These are phyloP conservation scores for Aspergillus sclerotiicarbonarius DNA, from an alignment of 495 filamentous ascomycete species.

Conservation along the genomic window DNA sequence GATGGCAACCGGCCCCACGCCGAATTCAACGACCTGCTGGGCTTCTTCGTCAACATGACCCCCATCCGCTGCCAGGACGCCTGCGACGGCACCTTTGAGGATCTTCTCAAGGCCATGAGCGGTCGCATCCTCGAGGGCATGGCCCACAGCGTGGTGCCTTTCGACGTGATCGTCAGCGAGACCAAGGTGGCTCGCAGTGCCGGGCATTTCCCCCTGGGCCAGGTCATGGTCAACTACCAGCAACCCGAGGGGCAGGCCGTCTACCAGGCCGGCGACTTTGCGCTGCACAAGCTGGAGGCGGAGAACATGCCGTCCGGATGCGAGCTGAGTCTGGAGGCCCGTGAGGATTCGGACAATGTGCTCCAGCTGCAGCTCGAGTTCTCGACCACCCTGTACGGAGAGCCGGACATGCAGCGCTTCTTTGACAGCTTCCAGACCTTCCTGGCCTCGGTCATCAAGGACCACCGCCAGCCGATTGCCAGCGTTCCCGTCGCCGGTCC, in stretches of 20 bases:
- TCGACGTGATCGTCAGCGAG: not conserved
- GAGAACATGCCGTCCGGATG: not conserved
- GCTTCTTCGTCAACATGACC: not conserved
- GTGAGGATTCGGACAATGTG: conserved; percentile 23
- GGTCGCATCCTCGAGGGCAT: not conserved
- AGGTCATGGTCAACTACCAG: not conserved
- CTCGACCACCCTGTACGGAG: conserved; percentile 22
- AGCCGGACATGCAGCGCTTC: conserved; percentile 28
- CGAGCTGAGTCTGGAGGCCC: conserved; percentile 18
- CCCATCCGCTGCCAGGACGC: not conserved
- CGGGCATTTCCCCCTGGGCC: not conserved
- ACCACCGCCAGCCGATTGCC: conserved; percentile 28
- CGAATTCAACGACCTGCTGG: not conserved
- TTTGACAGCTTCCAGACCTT: conserved; percentile 31
- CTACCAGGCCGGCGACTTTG: not conserved
- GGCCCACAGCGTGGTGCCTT: not conserved
- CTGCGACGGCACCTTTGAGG: not conserved
- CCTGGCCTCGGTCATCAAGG: conserved; percentile 24
- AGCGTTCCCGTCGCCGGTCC: conserved; percentile 10
- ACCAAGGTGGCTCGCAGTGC: not conserved
- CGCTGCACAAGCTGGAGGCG: not conserved
- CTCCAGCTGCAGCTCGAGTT: conserved; percentile 25
- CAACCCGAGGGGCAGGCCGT: no score
- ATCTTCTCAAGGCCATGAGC: not conserved
- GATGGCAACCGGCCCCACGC: not conserved